Evolutionary conservation across 2,329 filamentous ascomycete species (phyloP).

Genomic region (Apiospora hydei): DNA sequence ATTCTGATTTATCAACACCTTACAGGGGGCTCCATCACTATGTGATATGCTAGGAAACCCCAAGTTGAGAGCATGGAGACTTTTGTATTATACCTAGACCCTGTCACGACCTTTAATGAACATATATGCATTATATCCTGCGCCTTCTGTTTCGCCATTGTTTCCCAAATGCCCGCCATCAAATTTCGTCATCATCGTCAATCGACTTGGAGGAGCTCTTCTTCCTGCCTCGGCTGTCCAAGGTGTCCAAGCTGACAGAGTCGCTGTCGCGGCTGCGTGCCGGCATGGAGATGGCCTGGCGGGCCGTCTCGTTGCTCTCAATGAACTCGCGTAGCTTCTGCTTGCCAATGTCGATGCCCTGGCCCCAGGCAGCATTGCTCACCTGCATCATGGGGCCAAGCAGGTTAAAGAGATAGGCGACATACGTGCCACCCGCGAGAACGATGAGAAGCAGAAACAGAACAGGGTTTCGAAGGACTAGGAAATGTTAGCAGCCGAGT

Average conservation of each 20-base stretch:
- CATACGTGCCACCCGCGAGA: constrained; percentile 77
- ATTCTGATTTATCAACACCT: constrained; percentile 59
- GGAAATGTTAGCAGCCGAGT: constrained; percentile 30
- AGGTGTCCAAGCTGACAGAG: constrained; percentile 63
- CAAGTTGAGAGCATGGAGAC: constrained; percentile 8
- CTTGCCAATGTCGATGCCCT: constrained; percentile 91
- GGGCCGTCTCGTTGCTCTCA: constrained; percentile 83
- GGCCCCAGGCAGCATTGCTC: constrained; percentile 84
- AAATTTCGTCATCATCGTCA: constrained; percentile 70
- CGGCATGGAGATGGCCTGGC: constrained; percentile 83
- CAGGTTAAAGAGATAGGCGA: constrained; percentile 92
- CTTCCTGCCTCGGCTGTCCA: constrained; percentile 68
- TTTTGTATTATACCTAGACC: constrained; percentile 24
- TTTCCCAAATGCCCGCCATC: constrained; percentile 29
- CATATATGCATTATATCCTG: constrained; percentile 27
- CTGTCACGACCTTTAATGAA: constrained; percentile 25
- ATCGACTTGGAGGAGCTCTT: constrained; percentile 44
- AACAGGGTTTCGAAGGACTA: constrained; percentile 91
- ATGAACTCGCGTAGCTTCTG: constrained; percentile 90
- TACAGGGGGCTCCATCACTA: neutral
- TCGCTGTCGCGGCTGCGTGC: constrained; percentile 50
- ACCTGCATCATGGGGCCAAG: constrained; percentile 97
- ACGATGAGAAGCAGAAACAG: constrained; percentile 91
- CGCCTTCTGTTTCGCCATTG: neutral
- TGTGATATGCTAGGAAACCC: neutral